Percentiles rank a stretch among this genome's conserved stretches.
These are phyloP conservation scores for Marasmius oreades DNA, from an alignment of 1,284 basidiomycete species.

Conservation along the genomic window DNA sequence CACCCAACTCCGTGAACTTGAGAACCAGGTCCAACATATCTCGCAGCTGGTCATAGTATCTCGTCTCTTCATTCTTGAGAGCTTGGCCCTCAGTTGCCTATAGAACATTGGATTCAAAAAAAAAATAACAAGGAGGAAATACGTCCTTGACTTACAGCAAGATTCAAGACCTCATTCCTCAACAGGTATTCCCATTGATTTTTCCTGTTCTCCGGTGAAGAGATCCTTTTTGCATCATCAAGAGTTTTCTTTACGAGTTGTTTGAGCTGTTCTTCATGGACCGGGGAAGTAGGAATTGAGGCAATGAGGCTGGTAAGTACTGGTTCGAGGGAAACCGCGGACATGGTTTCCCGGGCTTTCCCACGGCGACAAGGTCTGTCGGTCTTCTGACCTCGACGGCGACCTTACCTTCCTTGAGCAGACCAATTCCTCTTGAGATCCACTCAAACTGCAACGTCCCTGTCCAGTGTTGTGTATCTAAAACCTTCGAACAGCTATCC, in stretches of 20 bases:
- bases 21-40: slow-evolving; percentile 68
- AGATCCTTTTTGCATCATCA: slow-evolving; percentile 36
- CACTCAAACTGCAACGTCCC: too few relatives aligned
- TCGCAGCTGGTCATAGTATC: slow-evolving; percentile 60
- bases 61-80: slow-evolving; percentile 38
- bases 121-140: background rate
- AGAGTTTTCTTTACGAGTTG: slow-evolving; percentile 46
- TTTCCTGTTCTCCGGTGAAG: slow-evolving; percentile 55
- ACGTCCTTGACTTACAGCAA: slow-evolving; percentile 52
- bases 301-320: slow-evolving; percentile 38
- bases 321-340: background rate
- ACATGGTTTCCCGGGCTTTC: background rate
- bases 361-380: background rate
- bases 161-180: slow-evolving; percentile 60
- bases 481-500: too few relatives aligned
- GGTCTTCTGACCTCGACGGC: background rate
- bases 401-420: background rate
- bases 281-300: slow-evolving; percentile 47
- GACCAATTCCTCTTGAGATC: too few relatives aligned
- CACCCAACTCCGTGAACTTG: slow-evolving; percentile 71
- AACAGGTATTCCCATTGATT: slow-evolving; percentile 71
- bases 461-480: too few relatives aligned
- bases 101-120: background rate
- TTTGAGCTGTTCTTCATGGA: slow-evolving; percentile 44
- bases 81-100: slow-evolving; percentile 63